phyloP scores from a whole-genome alignment of 345 rosid genomes.

The Syzygium aqueum region DNA sequence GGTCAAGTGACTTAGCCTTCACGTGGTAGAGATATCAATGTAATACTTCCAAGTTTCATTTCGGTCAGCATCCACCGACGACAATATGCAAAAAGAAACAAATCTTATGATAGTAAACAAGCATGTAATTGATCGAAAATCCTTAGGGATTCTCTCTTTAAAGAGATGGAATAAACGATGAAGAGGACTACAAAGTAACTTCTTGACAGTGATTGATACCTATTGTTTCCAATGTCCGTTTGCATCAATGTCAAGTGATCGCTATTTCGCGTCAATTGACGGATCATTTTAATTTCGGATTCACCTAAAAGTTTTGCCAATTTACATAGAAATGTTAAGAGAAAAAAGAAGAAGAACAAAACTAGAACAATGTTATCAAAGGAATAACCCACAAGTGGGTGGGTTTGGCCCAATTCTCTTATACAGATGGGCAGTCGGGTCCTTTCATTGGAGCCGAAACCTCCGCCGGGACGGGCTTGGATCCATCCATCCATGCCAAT shows the following conservation, averaged over 20 bases:
- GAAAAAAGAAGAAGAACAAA: not conserved
- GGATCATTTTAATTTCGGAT: not conserved
- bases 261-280: not conserved
- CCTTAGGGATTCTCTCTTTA: rapidly evolving
- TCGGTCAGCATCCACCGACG: not conserved
- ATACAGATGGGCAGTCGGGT: not conserved
- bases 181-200: not conserved
- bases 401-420: not conserved
- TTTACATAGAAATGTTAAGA: not conserved
- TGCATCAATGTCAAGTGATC: not conserved
- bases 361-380: not conserved
- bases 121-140: not conserved
- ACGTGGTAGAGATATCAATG: not conserved
- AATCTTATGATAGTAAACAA: not conserved
- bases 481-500: not conserved
- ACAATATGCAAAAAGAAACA: not conserved
- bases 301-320: not conserved
- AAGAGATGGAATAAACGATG: not conserved
- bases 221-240: not conserved
- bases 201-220: not conserved
- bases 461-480: not conserved
- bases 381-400: not conserved
- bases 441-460: not conserved
- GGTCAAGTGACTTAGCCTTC: not conserved
- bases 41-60: not conserved